phyloP scores from a whole-genome alignment of 2,329 filamentous ascomycete species.

The Xylariaceae sp. region DNA sequence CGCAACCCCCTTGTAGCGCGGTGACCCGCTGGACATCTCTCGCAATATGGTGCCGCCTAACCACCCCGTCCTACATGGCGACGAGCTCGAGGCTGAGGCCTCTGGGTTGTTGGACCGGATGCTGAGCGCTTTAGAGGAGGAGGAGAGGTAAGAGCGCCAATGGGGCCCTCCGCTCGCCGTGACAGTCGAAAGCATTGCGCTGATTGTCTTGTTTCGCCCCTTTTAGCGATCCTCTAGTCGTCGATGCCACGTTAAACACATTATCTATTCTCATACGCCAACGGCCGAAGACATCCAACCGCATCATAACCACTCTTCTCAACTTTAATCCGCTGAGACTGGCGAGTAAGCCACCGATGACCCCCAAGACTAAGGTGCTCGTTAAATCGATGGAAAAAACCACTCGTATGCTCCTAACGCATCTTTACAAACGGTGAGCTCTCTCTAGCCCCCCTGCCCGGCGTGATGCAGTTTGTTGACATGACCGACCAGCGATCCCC shows the following conservation, averaged over 20 bases:
- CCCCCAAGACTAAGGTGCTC: slow-evolving; percentile 71
- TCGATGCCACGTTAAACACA: slow-evolving; percentile 88
- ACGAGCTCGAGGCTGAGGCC: slow-evolving; percentile 86
- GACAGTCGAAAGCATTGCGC: too few relatives aligned
- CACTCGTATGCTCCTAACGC: slow-evolving; percentile 73
- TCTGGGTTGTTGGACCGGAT: slow-evolving; percentile 86
- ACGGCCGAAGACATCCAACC: slow-evolving; percentile 73
- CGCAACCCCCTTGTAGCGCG: slow-evolving; percentile 35
- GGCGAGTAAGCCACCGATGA: slow-evolving; percentile 65
- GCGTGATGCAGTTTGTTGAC: slow-evolving; percentile 18
- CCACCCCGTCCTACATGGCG: slow-evolving; percentile 72
- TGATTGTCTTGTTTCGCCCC: slow-evolving; percentile 17
- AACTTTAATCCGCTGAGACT: slow-evolving; percentile 88
- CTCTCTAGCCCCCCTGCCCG: too few relatives aligned
- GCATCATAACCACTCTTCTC: slow-evolving; percentile 78
- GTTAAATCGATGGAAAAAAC: slow-evolving; percentile 95
- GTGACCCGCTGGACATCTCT: slow-evolving; percentile 65
- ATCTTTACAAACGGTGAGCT: slow-evolving; percentile 69
- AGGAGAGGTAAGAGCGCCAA: slow-evolving; percentile 61
- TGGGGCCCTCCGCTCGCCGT: too few relatives aligned
- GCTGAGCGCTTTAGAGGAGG: slow-evolving; percentile 77
- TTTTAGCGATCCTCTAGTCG: slow-evolving; percentile 79
- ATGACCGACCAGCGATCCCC: slow-evolving; percentile 58
- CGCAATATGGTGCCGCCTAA: slow-evolving; percentile 77
- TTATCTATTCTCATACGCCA: slow-evolving; percentile 77